Evolutionary conservation across 208 protist genomes (phyloP).

Genomic region (Entamoeba nuttalli): DNA sequence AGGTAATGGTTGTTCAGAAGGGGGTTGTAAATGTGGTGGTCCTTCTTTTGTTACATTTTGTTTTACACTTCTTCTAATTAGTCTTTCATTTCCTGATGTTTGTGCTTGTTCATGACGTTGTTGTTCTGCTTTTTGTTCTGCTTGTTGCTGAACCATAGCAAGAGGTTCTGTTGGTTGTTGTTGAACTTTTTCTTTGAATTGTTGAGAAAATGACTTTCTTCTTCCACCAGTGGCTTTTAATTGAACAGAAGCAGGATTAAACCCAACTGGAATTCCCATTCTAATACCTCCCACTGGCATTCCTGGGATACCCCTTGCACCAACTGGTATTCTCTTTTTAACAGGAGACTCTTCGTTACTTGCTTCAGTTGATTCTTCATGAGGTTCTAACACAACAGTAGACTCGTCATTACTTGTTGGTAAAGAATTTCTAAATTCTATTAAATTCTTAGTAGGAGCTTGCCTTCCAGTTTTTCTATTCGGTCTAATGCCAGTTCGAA

Average conservation of each 20-base stretch:
- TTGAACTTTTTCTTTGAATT: background rate
- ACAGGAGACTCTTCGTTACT: background rate
- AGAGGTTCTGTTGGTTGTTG: background rate
- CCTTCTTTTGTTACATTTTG: background rate
- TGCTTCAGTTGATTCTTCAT: background rate
- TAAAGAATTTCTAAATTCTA: background rate
- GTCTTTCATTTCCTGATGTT: background rate
- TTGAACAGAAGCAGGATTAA: background rate
- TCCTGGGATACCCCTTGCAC: no score
- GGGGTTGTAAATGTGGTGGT: background rate
- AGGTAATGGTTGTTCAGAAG: background rate
- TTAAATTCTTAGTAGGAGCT: background rate
- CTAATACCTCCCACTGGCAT: background rate
- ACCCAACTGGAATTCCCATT: background rate
- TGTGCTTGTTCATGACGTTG: no score
- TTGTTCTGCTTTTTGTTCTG: background rate
- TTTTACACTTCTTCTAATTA: background rate
- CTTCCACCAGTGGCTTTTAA: background rate
- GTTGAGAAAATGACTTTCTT: background rate
- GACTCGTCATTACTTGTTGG: background rate
- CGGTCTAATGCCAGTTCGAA: background rate
- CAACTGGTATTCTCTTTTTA: background rate
- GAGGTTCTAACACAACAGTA: background rate
- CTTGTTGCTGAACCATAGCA: background rate
- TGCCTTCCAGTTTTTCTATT: background rate